Conservation (phyloP, 306 rosid species). For the Dalbergia cultrata region DNA sequence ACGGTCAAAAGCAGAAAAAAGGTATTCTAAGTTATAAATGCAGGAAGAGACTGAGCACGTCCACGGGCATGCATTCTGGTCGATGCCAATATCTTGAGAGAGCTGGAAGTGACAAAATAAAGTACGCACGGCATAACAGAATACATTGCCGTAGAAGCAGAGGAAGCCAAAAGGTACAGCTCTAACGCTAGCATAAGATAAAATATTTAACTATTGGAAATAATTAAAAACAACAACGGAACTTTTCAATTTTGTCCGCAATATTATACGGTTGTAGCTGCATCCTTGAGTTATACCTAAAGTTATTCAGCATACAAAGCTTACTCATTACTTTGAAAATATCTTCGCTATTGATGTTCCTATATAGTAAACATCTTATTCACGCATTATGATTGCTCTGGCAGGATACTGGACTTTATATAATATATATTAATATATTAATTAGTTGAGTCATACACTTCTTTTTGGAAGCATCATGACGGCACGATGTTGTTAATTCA, state of each 20-base stretch:
- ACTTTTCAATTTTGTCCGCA: not conserved
- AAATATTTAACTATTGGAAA: not conserved
- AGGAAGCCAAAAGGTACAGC: not conserved
- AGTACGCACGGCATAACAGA: not conserved
- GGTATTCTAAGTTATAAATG: not conserved
- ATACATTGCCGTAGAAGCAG: not conserved
- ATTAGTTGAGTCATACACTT: not conserved
- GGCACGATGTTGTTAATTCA: not conserved
- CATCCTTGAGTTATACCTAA: not conserved
- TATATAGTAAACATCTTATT: not conserved
- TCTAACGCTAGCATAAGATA: not conserved
- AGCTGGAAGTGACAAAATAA: not conserved
- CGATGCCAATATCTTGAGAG: not conserved
- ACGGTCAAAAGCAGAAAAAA: not conserved
- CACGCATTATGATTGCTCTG: not conserved
- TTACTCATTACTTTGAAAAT: not conserved
- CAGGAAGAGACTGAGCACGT: not conserved
- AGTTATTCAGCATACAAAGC: not conserved
- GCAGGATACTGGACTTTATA: not conserved
- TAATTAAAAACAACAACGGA: not conserved
- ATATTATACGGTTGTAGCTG: not conserved
- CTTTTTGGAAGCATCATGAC: not conserved
- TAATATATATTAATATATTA: not conserved
- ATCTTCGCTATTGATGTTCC: not conserved
- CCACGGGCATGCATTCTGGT: not conserved